Evolutionary conservation across 2,329 filamentous ascomycete genomes (phyloP).

Genomic region (Capronia coronata): DNA sequence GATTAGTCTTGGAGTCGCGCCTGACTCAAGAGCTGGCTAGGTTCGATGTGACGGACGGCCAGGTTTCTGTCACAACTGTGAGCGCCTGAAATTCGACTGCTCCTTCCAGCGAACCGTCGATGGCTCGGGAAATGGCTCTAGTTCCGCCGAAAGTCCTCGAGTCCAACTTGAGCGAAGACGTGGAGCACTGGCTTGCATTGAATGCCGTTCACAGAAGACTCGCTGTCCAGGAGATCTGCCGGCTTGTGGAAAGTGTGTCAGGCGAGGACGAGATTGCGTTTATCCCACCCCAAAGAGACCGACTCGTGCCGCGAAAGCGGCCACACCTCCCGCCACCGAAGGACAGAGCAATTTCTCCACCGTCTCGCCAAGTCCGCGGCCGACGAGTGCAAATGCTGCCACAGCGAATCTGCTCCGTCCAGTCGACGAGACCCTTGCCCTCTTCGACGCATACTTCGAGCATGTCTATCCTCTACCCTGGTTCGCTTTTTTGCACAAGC

Average conservation of each 20-base stretch:
- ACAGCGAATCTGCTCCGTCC: slow-evolving; percentile 3
- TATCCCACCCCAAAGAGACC: slow-evolving; percentile 13
- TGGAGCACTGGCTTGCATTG: slow-evolving; percentile 12
- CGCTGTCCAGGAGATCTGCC: slow-evolving; percentile 12
- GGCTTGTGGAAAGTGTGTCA: slow-evolving; percentile 14
- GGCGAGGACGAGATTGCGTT: slow-evolving; percentile 12
- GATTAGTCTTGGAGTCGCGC: background rate
- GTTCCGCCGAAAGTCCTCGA: slow-evolving; percentile 4
- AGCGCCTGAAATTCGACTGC: slow-evolving; percentile 15
- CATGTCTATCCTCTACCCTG: slow-evolving; percentile 30
- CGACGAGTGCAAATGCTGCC: background rate
- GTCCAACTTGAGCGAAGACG: slow-evolving; percentile 15
- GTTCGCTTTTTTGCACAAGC: slow-evolving; percentile 31
- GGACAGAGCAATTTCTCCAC: background rate
- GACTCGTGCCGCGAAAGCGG: background rate
- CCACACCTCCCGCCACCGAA: background rate
- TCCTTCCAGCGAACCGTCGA: slow-evolving; percentile 8
- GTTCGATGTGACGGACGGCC: slow-evolving; percentile 17
- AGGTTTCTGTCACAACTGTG: slow-evolving; percentile 15
- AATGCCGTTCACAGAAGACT: slow-evolving; percentile 18
- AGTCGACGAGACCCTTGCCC: slow-evolving; percentile 6
- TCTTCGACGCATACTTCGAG: slow-evolving; percentile 30
- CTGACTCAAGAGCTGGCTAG: slow-evolving; percentile 6
- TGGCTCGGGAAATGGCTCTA: slow-evolving; percentile 1
- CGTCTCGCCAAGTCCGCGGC: background rate